These are phyloP conservation scores for Gaeumannomyces sp. DNA, from an alignment of 2,329 filamentous ascomycete species.

Conservation along the genomic window DNA sequence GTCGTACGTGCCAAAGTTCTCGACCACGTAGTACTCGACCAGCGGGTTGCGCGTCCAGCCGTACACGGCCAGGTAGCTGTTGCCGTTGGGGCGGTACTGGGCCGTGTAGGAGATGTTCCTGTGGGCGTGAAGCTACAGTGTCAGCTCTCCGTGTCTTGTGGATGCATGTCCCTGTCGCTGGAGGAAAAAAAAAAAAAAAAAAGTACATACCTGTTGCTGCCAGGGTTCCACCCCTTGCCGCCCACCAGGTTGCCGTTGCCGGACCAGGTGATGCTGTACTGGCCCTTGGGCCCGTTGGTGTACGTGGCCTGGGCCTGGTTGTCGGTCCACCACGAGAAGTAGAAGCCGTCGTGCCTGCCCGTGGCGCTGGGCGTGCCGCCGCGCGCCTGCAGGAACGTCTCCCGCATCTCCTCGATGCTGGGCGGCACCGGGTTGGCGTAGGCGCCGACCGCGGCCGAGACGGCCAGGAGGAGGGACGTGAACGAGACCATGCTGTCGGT, in stretches of 20 bases:
- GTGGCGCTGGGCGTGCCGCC: slow-evolving; percentile 26
- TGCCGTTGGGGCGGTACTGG: slow-evolving; percentile 39
- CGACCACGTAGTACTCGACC: slow-evolving; percentile 17
- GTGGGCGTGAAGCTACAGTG: slow-evolving; percentile 1
- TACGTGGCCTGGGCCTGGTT: slow-evolving; percentile 32
- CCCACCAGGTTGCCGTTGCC: slow-evolving; percentile 47
- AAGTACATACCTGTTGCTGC: slow-evolving; percentile 24
- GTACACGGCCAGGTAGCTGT: slow-evolving; percentile 27
- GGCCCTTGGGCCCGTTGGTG: slow-evolving; percentile 30
- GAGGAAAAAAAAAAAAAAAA: background rate
- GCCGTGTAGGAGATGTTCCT: slow-evolving; percentile 45
- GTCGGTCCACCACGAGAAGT: slow-evolving; percentile 39
- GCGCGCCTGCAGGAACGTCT: slow-evolving; percentile 5
- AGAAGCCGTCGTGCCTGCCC: slow-evolving; percentile 32
- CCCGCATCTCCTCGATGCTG: slow-evolving; percentile 3
- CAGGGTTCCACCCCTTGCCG: slow-evolving; percentile 48
- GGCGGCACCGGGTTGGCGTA: slow-evolving; percentile 3
- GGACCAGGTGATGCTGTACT: slow-evolving; percentile 33
- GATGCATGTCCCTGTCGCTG: too few species aligned
- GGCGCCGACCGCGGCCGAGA: slow-evolving; percentile 5
- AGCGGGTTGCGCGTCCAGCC: slow-evolving; percentile 16
- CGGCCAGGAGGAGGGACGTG: slow-evolving; percentile 7
- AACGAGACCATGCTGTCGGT: slow-evolving; percentile 6
- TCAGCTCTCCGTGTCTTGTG: background rate
- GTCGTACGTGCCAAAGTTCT: slow-evolving; percentile 16